Conservation (phyloP, 805 yeast genomes). For the Teunomyces pallodes region DNA sequence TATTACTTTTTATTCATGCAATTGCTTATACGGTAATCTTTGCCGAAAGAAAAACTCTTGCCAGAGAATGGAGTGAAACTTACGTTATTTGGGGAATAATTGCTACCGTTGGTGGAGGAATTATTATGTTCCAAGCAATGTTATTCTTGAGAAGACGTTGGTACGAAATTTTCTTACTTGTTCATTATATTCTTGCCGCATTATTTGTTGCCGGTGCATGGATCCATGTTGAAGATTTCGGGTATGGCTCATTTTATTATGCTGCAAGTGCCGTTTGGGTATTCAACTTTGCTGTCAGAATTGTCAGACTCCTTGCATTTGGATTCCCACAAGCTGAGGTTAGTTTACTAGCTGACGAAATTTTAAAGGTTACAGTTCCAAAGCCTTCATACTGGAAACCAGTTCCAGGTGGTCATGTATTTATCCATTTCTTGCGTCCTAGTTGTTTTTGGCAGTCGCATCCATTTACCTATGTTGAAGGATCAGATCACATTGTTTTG, state of each 20-base stretch:
- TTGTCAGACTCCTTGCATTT: slow-evolving; percentile 26
- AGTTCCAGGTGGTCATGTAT: slow-evolving; percentile 41
- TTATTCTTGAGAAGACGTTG: slow-evolving; percentile 43
- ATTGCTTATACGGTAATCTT: slow-evolving; percentile 13
- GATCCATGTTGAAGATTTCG: slow-evolving; percentile 41
- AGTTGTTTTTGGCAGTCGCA: slow-evolving; percentile 43
- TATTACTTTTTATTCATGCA: slow-evolving; percentile 18
- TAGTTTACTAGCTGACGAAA: slow-evolving; percentile 31
- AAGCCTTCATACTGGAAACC: slow-evolving; percentile 37
- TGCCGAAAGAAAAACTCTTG: slow-evolving; percentile 9
- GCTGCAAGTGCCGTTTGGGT: slow-evolving; percentile 37
- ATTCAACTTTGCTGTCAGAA: slow-evolving; percentile 31
- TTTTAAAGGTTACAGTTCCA: slow-evolving; percentile 35
- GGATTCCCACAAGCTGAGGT: slow-evolving; percentile 36
- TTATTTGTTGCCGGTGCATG: slow-evolving; percentile 48
- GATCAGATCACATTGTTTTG: slow-evolving; percentile 19
- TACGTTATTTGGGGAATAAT: slow-evolving; percentile 28
- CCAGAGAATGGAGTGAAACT: slow-evolving; percentile 12
- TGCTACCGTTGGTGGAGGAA: slow-evolving; percentile 34
- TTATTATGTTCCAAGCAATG: slow-evolving; percentile 46
- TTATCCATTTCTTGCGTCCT: slow-evolving; percentile 33
- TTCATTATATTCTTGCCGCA: slow-evolving; percentile 57
- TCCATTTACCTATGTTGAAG: slow-evolving; percentile 36
- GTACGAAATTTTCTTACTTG: slow-evolving; percentile 53
- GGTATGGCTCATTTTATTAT: slow-evolving; percentile 27